These are phyloP conservation scores for Cinchona pubescens DNA, from an alignment of 257 asterid species.

Conservation along the genomic window DNA sequence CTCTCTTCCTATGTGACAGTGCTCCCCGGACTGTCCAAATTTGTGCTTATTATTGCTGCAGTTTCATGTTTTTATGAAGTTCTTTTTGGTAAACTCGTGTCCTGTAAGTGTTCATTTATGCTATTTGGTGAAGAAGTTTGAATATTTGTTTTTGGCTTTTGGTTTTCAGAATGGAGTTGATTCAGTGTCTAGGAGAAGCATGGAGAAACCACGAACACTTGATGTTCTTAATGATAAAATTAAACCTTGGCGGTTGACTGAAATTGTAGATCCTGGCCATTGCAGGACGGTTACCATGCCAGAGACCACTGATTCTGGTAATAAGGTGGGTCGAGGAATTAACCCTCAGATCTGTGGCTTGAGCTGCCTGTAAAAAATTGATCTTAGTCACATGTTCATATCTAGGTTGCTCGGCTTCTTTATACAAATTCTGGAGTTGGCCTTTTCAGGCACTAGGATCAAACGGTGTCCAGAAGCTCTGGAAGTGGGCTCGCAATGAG, in stretches of 20 bases:
- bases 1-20: neutral
- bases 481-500: constrained; percentile 92
- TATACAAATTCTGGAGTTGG: constrained; percentile 93
- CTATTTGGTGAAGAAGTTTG: neutral
- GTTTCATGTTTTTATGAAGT: neutral
- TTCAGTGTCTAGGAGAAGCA: constrained; percentile 62
- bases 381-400: constrained; percentile 6
- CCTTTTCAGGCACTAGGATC: constrained; percentile 84
- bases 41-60: neutral
- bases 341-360: constrained; percentile 6
- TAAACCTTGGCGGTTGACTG: constrained; percentile 83
- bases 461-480: constrained; percentile 80
- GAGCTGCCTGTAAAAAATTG: constrained; percentile 6
- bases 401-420: constrained; percentile 91
- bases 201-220: constrained; percentile 74
- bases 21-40: neutral
- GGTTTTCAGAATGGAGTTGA: constrained; percentile 83
- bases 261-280: constrained; percentile 76
- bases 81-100: neutral
- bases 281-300: constrained; percentile 92
- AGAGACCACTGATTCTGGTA: constrained; percentile 65
- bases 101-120: neutral
- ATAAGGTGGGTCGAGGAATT: constrained; percentile 49
- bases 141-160: constrained; percentile 7
- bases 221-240: constrained; percentile 72